Base-by-base conservation (phyloP, 202 grass and related monocot genomes). In the Tripidium arundinaceum region DNA sequence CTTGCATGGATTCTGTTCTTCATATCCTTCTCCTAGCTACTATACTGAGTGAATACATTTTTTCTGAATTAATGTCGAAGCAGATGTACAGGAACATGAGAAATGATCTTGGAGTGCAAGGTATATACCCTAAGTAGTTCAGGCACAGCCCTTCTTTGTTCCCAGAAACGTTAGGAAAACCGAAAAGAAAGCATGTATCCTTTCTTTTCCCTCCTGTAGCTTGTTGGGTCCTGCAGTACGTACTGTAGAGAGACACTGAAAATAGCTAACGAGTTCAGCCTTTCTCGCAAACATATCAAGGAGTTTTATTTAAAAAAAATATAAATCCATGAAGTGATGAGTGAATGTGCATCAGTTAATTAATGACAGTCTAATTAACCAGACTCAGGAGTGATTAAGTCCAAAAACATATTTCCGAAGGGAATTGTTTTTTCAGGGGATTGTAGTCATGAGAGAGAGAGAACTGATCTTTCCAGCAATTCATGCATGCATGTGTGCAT, bases 41-140 rank as follows among this genome's bases (percentile, higher is more conserved):
- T n/a, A n/a, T n/a, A n/a, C n/a, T n/a, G n/a, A n/a, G n/a, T n/a
- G n/a, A n/a, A n/a, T n/a, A n/a, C n/a, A n/a, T n/a, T n/a, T n/a
- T n/a, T n/a, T 6, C 19, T 57, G 42, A 49, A n/a, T 92, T n/a
- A n/a, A 0, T 21, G 34, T 73, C 49, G 71, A 54, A 88, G 46
- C 90, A 98, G 95, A 87, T 98, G 95, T 98, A 94, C 83, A 94
- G 95, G 58, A 94, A 93, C 86, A 91, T 93, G 95, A 98, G 86
- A 78, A 94, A 82, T 77, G 95, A 94, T 79, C 67, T 79, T 59
- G 88, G 81, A 84, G 93, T 86, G 67, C 88, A 79, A 94, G 95
- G 95, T 98, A 86, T 34, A 43, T n/a, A 22, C 34, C 67, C 34
- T 41, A 60, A 42, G 11, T 64, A 39, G 34, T 12, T 65, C 65